Percentiles rank a stretch among this genome's conserved stretches.
These are phyloP conservation scores for Trichophyton mentagrophytes DNA, from an alignment of 2,329 filamentous ascomycete species.

Conservation along the genomic window DNA sequence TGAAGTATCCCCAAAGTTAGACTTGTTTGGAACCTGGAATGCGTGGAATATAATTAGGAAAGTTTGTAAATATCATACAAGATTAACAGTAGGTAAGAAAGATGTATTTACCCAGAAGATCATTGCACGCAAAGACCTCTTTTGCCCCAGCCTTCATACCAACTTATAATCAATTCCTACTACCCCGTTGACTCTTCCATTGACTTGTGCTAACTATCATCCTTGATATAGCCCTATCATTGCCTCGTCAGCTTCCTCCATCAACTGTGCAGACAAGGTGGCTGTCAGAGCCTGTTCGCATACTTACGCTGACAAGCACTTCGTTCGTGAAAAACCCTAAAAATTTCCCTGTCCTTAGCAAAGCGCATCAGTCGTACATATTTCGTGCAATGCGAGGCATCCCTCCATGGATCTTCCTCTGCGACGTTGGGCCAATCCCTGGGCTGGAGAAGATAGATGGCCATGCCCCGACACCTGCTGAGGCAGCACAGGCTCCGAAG, in stretches of 20 bases:
- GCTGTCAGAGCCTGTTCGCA: conserved; percentile 50
- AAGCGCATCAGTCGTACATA: conserved; percentile 45
- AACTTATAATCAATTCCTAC: not conserved
- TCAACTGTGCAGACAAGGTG: conserved; percentile 46
- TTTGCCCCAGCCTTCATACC: not conserved
- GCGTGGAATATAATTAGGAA: conserved; percentile 81
- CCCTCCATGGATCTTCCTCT: conserved; percentile 48
- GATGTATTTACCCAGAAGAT: not conserved
- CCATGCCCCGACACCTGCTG: conserved; percentile 50
- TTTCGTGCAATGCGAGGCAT: conserved; percentile 44
- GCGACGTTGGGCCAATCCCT: conserved; percentile 45
- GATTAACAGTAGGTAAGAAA: conserved; percentile 70
- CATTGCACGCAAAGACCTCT: not conserved
- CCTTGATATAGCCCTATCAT: conserved; percentile 37
- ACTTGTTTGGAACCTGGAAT: conserved; percentile 77
- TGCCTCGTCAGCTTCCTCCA: conserved; percentile 48
- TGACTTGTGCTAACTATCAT: conserved; percentile 13
- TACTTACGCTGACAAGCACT: conserved; percentile 41
- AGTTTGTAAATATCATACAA: conserved; percentile 69
- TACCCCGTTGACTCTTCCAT: not conserved
- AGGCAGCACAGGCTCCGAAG: conserved; percentile 43
- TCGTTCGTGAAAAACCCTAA: conserved; percentile 47
- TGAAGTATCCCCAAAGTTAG: conserved; percentile 39
- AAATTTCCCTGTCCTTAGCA: conserved; percentile 47
- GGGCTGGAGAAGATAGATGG: conserved; percentile 20